Conservation (phyloP, 2,329 filamentous ascomycete genomes). For the Alternaria longipes region DNA sequence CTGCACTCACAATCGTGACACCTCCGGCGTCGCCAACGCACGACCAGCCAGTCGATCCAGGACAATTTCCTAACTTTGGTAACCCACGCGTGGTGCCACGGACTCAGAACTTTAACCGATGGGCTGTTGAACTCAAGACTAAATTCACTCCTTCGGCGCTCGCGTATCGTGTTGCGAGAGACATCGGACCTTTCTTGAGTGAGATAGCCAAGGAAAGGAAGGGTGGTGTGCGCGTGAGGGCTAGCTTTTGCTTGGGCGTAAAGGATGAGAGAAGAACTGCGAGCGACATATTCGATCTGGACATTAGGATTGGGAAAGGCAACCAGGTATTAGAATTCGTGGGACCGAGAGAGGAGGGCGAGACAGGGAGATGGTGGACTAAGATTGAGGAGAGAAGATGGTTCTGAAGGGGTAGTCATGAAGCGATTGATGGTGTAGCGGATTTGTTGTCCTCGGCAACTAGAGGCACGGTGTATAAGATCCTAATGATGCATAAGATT, state of each 20-base stretch:
- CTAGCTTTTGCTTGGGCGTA: constrained; percentile 56
- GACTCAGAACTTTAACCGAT: constrained; percentile 47
- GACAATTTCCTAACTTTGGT: constrained; percentile 36
- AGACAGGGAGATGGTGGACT: constrained; percentile 51
- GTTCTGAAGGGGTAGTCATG: constrained; percentile 49
- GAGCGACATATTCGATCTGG: constrained; percentile 58
- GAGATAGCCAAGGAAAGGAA: constrained; percentile 51
- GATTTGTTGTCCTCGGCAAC: neutral
- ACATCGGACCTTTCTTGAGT: constrained; percentile 54
- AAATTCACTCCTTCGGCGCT: constrained; percentile 53
- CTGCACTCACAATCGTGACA: constrained; percentile 50
- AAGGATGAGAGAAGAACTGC: constrained; percentile 33
- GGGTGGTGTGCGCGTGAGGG: constrained; percentile 56
- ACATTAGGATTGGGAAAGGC: constrained; percentile 52
- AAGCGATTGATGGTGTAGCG: neutral
- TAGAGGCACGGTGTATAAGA: neutral
- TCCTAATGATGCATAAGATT: neutral
- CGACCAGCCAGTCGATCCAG: constrained; percentile 38
- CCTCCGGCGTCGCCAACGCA: constrained; percentile 36
- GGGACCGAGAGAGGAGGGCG: constrained; percentile 57
- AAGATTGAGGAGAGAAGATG: constrained; percentile 56
- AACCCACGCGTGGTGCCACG: constrained; percentile 22
- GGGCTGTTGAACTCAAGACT: constrained; percentile 54
- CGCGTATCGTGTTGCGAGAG: constrained; percentile 51
- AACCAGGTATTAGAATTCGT: constrained; percentile 54